Conservation (phyloP, 805 yeast species). For the Phaffomyces opuntiae region DNA sequence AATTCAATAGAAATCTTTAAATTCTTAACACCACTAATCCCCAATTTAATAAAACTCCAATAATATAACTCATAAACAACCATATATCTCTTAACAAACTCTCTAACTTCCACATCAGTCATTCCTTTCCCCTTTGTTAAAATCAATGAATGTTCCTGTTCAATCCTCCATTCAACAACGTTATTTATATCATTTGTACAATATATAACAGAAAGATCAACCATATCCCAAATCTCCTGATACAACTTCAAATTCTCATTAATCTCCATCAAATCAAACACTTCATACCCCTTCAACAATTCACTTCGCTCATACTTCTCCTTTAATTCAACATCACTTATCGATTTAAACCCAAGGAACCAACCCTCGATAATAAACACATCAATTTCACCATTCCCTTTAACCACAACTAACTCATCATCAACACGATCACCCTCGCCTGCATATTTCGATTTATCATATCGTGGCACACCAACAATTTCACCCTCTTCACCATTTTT, state of each 20-base stretch:
- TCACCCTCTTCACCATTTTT: conserved; percentile 12
- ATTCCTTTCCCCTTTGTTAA: conserved; percentile 59
- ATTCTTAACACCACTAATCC: conserved; percentile 18
- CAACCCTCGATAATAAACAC: conserved; percentile 86
- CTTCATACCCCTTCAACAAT: conserved; percentile 22
- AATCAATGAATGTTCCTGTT: conserved; percentile 57
- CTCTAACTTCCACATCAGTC: conserved; percentile 61
- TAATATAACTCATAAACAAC: conserved; percentile 75
- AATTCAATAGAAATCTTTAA: conserved; percentile 12
- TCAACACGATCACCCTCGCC: conserved; percentile 77
- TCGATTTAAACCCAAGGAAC: conserved; percentile 72
- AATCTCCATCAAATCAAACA: conserved; percentile 30
- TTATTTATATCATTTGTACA: conserved; percentile 51
- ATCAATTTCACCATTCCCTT: conserved; percentile 34
- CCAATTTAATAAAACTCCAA: conserved; percentile 29
- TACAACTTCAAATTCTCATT: conserved; percentile 50
- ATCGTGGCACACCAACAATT: conserved; percentile 46
- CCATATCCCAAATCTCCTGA: conserved; percentile 44
- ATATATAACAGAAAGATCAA: conserved; percentile 56
- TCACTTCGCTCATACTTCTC: conserved; percentile 13
- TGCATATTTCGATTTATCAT: conserved; percentile 63
- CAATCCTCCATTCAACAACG: conserved; percentile 73
- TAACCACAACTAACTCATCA: conserved; percentile 29
- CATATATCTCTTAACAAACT: conserved; percentile 79
- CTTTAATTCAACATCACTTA: conserved; percentile 20